Base-by-base conservation (phyloP, 1,284 basidiomycete species). In the Xanthoconium separans region DNA sequence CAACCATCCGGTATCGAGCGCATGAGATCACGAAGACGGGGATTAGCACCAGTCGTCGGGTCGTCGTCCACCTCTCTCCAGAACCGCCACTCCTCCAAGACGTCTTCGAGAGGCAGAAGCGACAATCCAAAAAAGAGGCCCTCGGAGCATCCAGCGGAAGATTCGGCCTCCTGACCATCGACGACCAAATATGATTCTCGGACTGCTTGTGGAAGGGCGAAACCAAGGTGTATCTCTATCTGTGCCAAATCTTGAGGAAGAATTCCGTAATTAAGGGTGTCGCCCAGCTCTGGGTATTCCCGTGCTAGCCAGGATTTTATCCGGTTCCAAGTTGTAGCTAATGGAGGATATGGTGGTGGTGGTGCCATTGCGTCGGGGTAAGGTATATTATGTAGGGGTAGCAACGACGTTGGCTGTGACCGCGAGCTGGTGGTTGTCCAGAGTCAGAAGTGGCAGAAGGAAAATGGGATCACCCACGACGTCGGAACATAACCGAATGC, bases 31-130 rank as follows among this genome's bases (percentile, higher is more conserved):
- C 83, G 78, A 50, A 96, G 78, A 13, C 76, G 78, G 9, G 76
- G 69, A 70, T 94, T 95, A 10, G 82, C 84, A 54, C 92, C 91
- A 1, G 90, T 91, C 4, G 75, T 70, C 2, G 91, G 90, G 68
- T 95, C 92, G 33, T 85, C 79, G 65, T 97, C 95, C 40, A 95
- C 91, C 64, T 91, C 86, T 58, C 94, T 78, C 95, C 95, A 97
- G 68, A 95, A 96, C 44, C 81, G 76, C 93, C 94, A 97, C 72
- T 98, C 95, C 56, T 93, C 87, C 54, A 93, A 77, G 24, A 96
- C 91, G 60, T 93, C 89, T 65, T 98, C 95, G 34, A 96, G 78
- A 12, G 92, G 91, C 6, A 96, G 74, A 20, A 95, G 77, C 8
- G 85, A 85, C 15, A 96, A 75, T 29, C 93, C 93, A 65, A 93